Evolutionary conservation across 2,329 filamentous ascomycete genomes (phyloP), one percentile per base, ranked within the genome.

Genomic region (Aspergillus floridensis): DNA sequence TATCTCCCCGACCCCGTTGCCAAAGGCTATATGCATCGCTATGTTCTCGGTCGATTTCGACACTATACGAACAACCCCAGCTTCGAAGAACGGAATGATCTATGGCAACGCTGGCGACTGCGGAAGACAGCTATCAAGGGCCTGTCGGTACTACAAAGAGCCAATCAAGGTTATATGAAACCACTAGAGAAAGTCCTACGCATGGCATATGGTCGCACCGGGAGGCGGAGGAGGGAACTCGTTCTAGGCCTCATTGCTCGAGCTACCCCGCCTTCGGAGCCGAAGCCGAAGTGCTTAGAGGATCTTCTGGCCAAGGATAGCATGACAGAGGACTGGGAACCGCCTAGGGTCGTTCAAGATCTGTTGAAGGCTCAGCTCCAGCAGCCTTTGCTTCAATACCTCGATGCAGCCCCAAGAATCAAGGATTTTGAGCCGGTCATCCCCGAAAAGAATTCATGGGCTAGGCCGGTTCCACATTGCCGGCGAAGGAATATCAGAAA

Each of bases 1-100:
- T 88, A 88, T 66, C 80, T 88, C 44, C 85, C 86, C 29, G 85
- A 88, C 67, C 77, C 81, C 1, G 72, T 78, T 59, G 82, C 84
- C 44, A 79, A 81, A 63, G 56, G 64, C 32, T 84, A 82, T 72
- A 76, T 84, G 70, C 76, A 76, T 59, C 66, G 76, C 54, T 77
- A 85, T 70, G 73, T 84, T 49, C 62, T 81, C 35, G 63, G 68
- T 38, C 77, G 81, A 62, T 87, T 83, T 71, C 78, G 79, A 54
- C 73, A 61, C n/a, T 62, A 78, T 31, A 31, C 79, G 63, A 38
- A 64, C 24, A 61, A 60, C 4, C 31, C 47, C 60, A 59, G 57
- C 59, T 49, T 62, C 47, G 58, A 66, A 63, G 56, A 66, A 49
- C 56, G 52, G 58, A 19, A 60, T 21, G 49, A 66, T 29, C 35